Evolutionary conservation across 2,329 filamentous ascomycete species (phyloP), one percentile per base, ranked within the genome.

Genomic region (Claviceps purpurea): DNA sequence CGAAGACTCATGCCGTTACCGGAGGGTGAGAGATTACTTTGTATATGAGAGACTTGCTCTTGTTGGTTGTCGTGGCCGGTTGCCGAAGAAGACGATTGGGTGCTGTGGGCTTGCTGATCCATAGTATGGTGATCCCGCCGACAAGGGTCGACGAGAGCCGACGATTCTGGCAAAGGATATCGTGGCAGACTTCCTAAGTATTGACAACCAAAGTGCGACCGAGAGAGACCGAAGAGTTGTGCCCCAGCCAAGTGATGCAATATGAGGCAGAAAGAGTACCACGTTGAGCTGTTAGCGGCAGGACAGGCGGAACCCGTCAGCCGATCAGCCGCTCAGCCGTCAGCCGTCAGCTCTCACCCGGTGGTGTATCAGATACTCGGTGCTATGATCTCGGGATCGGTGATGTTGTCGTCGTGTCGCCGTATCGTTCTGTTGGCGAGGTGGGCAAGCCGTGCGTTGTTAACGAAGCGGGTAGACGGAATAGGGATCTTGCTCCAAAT

Each of bases 71-170:
- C 50, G 14, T 54, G 56, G 46, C 49, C 53, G 47, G 52, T 40
- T 38, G 73, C 72, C 62, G 82, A 83, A 59, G 82, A 83, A 59
- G 76, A 78, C 60, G 81, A 84, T 63, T 80, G 79, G 64, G 79
- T 79, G 65, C 62, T 65, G 57, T 68, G 68, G 61, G 60, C 61
- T 56, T 69, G 66, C 58, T 70, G 68, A 64, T 70, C 68, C 70
- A 72, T 72, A 61, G 24, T 34, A 72, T 72, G 62, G 24, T 34
- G n/a, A 61, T 64, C 61, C 59, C 61, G 55, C 50, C 42, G 48
- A 44, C 24, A 49, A 47, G 46, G 10, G 30, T 34, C 30, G 30
- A 34, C 30, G 10, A 34, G 30, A 34, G 30, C 30, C 30, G 30
- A 34, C 10, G 4, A 34, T 34, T 49, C 52, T 52, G 53, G 50